Evolutionary conservation across 2,329 filamentous ascomycete species (phyloP).

Genomic region (Aspergillus neoniger): DNA sequence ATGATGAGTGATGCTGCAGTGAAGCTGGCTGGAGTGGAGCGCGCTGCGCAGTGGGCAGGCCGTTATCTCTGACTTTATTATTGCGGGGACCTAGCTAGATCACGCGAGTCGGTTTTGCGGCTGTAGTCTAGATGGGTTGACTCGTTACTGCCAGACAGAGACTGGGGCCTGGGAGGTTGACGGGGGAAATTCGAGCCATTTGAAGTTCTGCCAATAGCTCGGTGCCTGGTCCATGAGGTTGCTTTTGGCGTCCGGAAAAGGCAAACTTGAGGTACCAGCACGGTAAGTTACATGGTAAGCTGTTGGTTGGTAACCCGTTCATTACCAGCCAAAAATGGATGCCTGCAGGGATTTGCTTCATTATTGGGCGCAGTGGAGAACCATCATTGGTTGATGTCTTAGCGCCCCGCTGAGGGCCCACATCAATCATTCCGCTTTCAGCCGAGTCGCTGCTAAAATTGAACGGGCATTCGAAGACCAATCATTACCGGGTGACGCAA

Average conservation of each 20-base stretch:
- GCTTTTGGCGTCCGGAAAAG: not conserved
- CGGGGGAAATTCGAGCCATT: not conserved
- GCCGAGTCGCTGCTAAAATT: not conserved
- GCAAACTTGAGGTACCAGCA: not conserved
- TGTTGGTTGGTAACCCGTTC: not conserved
- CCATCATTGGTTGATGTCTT: not conserved
- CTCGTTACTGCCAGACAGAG: not conserved
- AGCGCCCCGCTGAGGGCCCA: not conserved
- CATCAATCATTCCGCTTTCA: not conserved
- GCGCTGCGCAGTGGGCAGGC: not conserved
- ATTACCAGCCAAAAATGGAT: not conserved
- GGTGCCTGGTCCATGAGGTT: not conserved
- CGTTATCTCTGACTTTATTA: no score
- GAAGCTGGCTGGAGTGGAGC: slow-evolving; percentile 5
- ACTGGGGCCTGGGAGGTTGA: not conserved
- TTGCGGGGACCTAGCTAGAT: not conserved
- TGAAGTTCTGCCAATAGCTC: not conserved
- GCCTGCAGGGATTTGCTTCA: slow-evolving; percentile 1
- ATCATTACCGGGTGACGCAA: slow-evolving; percentile 1
- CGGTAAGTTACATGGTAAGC: not conserved
- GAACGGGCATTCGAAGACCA: not conserved
- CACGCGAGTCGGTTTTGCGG: not conserved
- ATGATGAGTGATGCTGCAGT: not conserved
- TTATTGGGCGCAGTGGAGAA: not conserved
- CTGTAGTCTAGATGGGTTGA: not conserved